These are phyloP conservation scores for Knoxdaviesia capensis DNA, from an alignment of 2,329 filamentous ascomycete species.

Conservation along the genomic window DNA sequence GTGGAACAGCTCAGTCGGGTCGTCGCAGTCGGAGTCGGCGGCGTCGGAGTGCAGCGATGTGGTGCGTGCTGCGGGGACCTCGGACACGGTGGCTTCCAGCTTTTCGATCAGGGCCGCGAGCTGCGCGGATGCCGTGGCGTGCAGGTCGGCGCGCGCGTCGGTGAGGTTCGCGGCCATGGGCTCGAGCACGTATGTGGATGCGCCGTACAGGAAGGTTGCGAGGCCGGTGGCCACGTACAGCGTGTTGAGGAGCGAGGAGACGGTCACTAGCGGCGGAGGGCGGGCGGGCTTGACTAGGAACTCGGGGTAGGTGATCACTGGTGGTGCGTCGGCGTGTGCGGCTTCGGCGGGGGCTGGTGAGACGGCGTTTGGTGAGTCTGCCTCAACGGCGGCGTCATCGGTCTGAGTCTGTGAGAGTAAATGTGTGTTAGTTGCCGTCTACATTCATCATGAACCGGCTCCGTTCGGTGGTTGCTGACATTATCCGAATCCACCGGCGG, in stretches of 20 bases:
- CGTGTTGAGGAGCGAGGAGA: constrained; percentile 34
- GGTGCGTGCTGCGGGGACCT: constrained; percentile 23
- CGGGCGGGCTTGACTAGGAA: constrained; percentile 37
- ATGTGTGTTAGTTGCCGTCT: too few species aligned
- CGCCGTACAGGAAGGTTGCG: constrained; percentile 47
- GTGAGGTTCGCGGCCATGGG: constrained; percentile 36
- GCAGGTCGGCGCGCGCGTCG: constrained; percentile 31
- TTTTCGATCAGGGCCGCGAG: constrained; percentile 25
- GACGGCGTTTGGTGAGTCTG: neutral
- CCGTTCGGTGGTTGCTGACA: too few species aligned
- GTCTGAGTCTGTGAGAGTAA: neutral
- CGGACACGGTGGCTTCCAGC: constrained; percentile 38
- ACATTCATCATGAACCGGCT: too few species aligned
- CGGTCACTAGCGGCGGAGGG: constrained; percentile 42
- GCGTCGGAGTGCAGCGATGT: constrained; percentile 10
- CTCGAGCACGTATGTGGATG: constrained; percentile 46
- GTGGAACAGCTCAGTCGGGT: constrained; percentile 64
- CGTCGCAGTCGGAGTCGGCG: constrained; percentile 28
- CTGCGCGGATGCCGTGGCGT: constrained; percentile 23
- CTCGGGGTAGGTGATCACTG: constrained; percentile 51
- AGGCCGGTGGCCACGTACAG: constrained; percentile 36
- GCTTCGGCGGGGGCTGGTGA: neutral
- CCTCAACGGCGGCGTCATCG: constrained; percentile 2
- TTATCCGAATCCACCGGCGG: too few species aligned
- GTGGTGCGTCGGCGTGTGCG: constrained; percentile 20